Evolutionary conservation across 2,329 filamentous ascomycete genomes (phyloP), one percentile per base, ranked within the genome.

Genomic region (Dryadomyces sulphureus): DNA sequence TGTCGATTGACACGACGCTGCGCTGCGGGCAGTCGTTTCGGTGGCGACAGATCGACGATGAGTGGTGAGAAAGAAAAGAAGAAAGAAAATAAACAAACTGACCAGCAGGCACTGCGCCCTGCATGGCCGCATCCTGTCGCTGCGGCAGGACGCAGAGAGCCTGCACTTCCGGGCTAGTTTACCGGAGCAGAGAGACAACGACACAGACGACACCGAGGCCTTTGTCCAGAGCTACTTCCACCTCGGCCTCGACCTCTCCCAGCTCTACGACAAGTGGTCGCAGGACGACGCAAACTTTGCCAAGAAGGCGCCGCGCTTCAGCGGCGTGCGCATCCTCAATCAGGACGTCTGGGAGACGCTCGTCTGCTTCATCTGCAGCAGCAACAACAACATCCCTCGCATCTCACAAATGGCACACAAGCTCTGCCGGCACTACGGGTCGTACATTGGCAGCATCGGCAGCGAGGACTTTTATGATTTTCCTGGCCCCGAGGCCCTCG

Each of bases 391-490:
- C 60, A 98, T 98, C 50, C 75, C 81, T 2, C 78, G 92, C 35
- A 98, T 98, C 60, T 90, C 85, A 5, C 85, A 93, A 63, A 98
- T 98, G 92, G 88, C 84, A 56, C 80, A 93, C 54, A 96, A 94
- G 56, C 68, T 98, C 12, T 98, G 93, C 60, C 62, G 75, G 24
- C 75, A 93, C 57, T 98, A 95, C 56, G 92, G 92, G 0, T 75
- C 79, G 0, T 67, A 85, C 4, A 75, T 96, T 45, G 84, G 77
- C 1, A 70, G 79, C 38, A 61, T 94, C 45, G 80, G 77, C 24
- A 74, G 76, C 30, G 74, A 77, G 27, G 73, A 75, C 21, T 53
- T 47, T 30, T 45, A 51, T 35, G 51, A 51, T 30, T 51, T 53
- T 12, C 51, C 51, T 3, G 30, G 38, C 3, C 48, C 52, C 5